Percentiles rank a stretch among this genome's conserved stretches.
These are phyloP conservation scores for Boletus eberwhitei DNA, from an alignment of 768 basidiomycete species.

Conservation along the genomic window DNA sequence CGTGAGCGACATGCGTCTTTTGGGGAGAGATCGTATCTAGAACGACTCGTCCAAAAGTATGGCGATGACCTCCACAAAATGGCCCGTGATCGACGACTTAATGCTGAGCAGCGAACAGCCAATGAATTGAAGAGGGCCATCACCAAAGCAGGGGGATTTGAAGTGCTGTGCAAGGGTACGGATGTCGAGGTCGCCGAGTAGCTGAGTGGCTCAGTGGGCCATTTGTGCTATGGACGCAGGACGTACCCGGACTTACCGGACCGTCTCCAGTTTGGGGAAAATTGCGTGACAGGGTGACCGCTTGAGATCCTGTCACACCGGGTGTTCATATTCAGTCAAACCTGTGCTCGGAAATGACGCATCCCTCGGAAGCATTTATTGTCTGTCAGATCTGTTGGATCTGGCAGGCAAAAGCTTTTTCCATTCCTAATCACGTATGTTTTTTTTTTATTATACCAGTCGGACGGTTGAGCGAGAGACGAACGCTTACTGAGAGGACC, in stretches of 20 bases:
- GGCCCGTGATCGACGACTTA: slow-evolving; percentile 75
- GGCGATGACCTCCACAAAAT: slow-evolving; percentile 71
- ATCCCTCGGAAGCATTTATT: slow-evolving; percentile 9
- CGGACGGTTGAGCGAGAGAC: not conserved
- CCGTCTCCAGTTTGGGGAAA: slow-evolving; percentile 11
- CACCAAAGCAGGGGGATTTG: slow-evolving; percentile 49
- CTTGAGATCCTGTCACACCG: slow-evolving; percentile 23
- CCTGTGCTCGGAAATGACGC: slow-evolving; percentile 30
- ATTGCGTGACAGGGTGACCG: slow-evolving; percentile 31
- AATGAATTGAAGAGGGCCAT: slow-evolving; percentile 72
- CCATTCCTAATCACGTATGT: slow-evolving; percentile 5
- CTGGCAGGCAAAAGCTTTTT: slow-evolving; percentile 4
- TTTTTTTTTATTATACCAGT: not conserved
- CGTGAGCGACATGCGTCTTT: slow-evolving; percentile 61
- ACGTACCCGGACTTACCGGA: slow-evolving; percentile 10
- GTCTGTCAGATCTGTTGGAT: slow-evolving; percentile 13
- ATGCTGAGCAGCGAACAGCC: slow-evolving; percentile 79
- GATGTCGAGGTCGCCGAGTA: slow-evolving; percentile 2
- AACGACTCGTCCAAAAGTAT: slow-evolving; percentile 63
- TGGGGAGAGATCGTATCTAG: slow-evolving; percentile 67
- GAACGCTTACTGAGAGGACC: not conserved
- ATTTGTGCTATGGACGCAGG: slow-evolving; percentile 2
- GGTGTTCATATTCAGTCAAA: slow-evolving; percentile 21
- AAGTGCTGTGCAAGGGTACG: slow-evolving; percentile 17
- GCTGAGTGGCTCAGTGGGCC: not conserved